Conservation (phyloP, 2,329 filamentous ascomycete species). For the Bipolaris bicolor region DNA sequence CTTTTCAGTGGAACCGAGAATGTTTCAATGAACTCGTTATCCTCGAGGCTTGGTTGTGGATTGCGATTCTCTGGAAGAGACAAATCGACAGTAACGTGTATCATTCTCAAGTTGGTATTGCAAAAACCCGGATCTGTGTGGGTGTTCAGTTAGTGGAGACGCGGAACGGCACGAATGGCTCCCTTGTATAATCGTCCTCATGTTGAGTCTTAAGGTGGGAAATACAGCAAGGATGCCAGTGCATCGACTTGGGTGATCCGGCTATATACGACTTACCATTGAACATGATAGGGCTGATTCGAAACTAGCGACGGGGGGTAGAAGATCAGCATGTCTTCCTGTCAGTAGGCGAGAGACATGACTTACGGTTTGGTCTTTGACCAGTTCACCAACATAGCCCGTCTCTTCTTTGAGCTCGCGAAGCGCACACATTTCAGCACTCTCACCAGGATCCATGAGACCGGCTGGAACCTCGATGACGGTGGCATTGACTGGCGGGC, state of each 20-base stretch:
- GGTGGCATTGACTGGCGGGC: slow-evolving; percentile 65
- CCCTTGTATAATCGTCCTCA: not conserved
- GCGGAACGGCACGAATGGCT: too few relatives aligned
- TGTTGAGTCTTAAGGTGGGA: not conserved
- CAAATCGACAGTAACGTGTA: slow-evolving; percentile 77
- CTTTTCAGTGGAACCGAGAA: slow-evolving; percentile 70
- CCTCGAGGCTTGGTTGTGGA: slow-evolving; percentile 72
- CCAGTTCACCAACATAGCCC: slow-evolving; percentile 62
- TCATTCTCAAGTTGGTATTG: slow-evolving; percentile 61
- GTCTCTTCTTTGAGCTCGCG: slow-evolving; percentile 69
- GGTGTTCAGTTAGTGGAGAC: not conserved
- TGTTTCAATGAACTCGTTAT: slow-evolving; percentile 82
- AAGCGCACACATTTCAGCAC: slow-evolving; percentile 63
- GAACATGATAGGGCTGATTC: slow-evolving; percentile 51
- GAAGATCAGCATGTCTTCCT: not conserved
- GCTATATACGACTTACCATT: slow-evolving; percentile 45
- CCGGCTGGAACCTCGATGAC: slow-evolving; percentile 69
- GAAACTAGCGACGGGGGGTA: slow-evolving; percentile 26
- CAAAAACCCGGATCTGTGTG: slow-evolving; percentile 51
- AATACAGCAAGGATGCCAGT: too few relatives aligned
- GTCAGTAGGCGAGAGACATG: not conserved
- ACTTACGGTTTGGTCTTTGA: slow-evolving; percentile 30
- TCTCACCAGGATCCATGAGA: slow-evolving; percentile 65
- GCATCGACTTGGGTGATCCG: not conserved
- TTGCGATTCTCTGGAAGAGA: slow-evolving; percentile 71